Conservation (phyloP, 129 eudicot genomes). For the Flaveria brownii region DNA sequence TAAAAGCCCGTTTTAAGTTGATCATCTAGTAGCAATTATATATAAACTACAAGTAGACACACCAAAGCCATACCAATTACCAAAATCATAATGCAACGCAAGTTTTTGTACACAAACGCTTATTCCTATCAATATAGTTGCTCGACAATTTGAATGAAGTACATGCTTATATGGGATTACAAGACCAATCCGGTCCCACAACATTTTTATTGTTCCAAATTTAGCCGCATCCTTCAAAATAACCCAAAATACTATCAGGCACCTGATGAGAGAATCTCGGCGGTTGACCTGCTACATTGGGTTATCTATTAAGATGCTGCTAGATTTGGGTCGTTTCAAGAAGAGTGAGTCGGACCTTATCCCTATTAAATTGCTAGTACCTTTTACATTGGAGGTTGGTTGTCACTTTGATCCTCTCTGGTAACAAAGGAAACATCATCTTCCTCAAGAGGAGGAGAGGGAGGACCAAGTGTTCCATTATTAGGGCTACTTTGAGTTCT, state of each 20-base stretch:
- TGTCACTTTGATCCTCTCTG: constrained; percentile 28
- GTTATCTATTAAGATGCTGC: neutral
- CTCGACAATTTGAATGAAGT: neutral
- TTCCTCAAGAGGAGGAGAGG: constrained; percentile 27
- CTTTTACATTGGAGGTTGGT: constrained; percentile 28
- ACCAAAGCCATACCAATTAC: neutral
- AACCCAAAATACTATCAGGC: neutral
- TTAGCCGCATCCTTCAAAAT: neutral
- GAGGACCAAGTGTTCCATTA: constrained; percentile 24
- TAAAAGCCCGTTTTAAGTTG: neutral
- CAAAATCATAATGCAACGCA: neutral
- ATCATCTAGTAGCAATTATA: neutral
- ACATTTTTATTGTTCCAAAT: neutral
- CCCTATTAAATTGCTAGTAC: neutral
- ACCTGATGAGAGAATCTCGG: neutral
- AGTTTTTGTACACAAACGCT: neutral
- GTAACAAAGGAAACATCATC: constrained; percentile 23
- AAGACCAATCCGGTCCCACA: neutral
- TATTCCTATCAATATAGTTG: neutral
- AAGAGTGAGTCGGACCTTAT: neutral
- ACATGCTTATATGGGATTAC: neutral
- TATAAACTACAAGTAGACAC: neutral
- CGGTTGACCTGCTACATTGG: neutral
- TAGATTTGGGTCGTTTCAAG: neutral
- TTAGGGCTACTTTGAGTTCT: constrained; percentile 2